These are phyloP conservation scores for Vitis hybrid DNA, from an alignment of 177 flowering plant species.

Conservation along the genomic window DNA sequence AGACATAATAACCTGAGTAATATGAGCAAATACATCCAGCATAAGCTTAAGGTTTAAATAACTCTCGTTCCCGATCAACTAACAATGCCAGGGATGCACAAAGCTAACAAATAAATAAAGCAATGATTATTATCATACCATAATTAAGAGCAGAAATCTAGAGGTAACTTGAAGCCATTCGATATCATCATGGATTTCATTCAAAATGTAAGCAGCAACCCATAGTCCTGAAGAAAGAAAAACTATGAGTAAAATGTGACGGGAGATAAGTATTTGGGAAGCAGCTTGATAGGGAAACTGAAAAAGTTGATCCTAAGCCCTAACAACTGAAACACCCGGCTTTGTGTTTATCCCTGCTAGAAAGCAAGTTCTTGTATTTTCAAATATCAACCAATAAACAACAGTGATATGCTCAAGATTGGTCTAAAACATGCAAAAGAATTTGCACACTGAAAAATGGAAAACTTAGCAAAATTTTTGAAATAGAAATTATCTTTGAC, in stretches of 20 bases:
- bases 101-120: background rate
- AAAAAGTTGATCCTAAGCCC: no score
- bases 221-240: conserved; percentile 50
- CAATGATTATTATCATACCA: conserved; percentile 33
- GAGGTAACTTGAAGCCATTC: conserved; percentile 71
- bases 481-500: no score
- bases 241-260: background rate
- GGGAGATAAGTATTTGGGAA: background rate
- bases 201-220: conserved; percentile 61
- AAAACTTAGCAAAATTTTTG: no score
- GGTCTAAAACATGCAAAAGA: no score
- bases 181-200: conserved; percentile 64
- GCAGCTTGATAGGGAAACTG: background rate
- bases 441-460: no score
- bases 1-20: conserved; percentile 18
- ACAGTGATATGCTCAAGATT: no score
- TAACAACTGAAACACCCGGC: no score
- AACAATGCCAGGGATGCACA: background rate
- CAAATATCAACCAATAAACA: no score
- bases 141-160: conserved; percentile 57
- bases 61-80: conserved; percentile 6
- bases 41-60: conserved; percentile 8
- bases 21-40: conserved; percentile 21
- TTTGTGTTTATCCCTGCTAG: no score
- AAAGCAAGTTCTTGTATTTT: no score